These are phyloP conservation scores for Talaromyces funiculosus DNA, from an alignment of 2,329 filamentous ascomycete species.

Conservation along the genomic window DNA sequence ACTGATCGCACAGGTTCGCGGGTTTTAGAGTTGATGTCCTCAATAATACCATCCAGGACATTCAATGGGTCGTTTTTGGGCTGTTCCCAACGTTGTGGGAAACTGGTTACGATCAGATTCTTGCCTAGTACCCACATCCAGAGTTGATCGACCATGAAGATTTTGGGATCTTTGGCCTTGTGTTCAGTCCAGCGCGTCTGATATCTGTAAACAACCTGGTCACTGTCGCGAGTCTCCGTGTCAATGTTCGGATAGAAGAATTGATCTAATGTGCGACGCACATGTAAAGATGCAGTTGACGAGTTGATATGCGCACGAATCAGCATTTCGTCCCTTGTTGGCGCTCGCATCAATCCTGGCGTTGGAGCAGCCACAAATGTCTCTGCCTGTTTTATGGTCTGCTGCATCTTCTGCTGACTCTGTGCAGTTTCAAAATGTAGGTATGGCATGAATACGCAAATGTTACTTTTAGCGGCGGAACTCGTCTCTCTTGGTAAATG, in stretches of 20 bases:
- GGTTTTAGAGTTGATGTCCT: slow-evolving; percentile 61
- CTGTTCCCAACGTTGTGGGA: slow-evolving; percentile 43
- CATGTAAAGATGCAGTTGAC: slow-evolving; percentile 42
- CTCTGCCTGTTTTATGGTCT: slow-evolving; percentile 43
- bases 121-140: slow-evolving; percentile 59
- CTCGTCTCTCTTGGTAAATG: background rate
- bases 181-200: slow-evolving; percentile 35
- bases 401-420: slow-evolving; percentile 52
- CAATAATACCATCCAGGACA: slow-evolving; percentile 56
- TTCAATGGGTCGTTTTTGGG: slow-evolving; percentile 59
- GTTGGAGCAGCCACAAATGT: slow-evolving; percentile 16
- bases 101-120: slow-evolving; percentile 52
- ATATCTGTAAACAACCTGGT: slow-evolving; percentile 62
- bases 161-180: slow-evolving; percentile 45
- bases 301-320: slow-evolving; percentile 33
- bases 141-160: slow-evolving; percentile 65
- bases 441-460: slow-evolving; percentile 55
- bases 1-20: slow-evolving; percentile 55
- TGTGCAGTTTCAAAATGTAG: slow-evolving; percentile 59
- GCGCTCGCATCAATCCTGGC: slow-evolving; percentile 25
- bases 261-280: slow-evolving; percentile 59
- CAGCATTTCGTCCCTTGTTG: slow-evolving; percentile 30
- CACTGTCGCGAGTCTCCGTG: slow-evolving; percentile 54
- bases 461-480: slow-evolving; percentile 17
- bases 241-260: slow-evolving; percentile 59